Base-by-base conservation (phyloP, 805 yeast species). In the Metschnikowia continentalis region DNA sequence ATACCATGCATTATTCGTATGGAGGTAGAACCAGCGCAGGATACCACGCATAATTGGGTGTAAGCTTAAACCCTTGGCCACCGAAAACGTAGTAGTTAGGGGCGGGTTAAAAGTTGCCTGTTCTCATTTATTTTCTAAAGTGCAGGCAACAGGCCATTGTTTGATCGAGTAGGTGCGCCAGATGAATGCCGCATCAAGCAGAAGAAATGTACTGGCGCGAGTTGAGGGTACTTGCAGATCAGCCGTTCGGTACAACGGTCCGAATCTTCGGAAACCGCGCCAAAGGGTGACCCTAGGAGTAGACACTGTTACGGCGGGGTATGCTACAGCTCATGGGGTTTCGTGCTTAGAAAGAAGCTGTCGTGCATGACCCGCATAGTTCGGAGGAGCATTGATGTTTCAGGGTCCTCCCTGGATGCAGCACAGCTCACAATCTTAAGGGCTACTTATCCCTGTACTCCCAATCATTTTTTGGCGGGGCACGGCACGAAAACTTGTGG, bases 211-310 rank as follows among this genome's bases (percentile, higher is more conserved):
- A 39, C 17, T 14, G 42, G 32, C 32, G 42, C 42, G 42, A 23
- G 42, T 23, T 39, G 42, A 22, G 13, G 42, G 32, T n/a, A 30
- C 32, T 39, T 39, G 42, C 42, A 39, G 42, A 20, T 39, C 32
- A 39, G 42, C 42, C 42, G 42, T 39, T 39, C 32, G 42, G 32
- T 23, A 15, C 42, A 39, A 39, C 32, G 32, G 32, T 23, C 42
- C 32, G 42, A 39, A 22, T 11, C 42, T n/a, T 39, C 42, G 42
- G 42, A 14, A n/a, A 6, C 22, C 32, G 32, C 42, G 42, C 42
- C 32, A 14, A 39, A 22, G 32, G 30, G 17, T 23, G 30, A 23
- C 19, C 42, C 5, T 39, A 14, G 32, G 32, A 6, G 42, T 23
- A 23, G n/a, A 22, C 32, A 13, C 17, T 23, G 32, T 22, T 39